Percentiles rank a stretch among this genome's conserved stretches.
Evolutionary conservation across 192 early-diverging fungal species (phyloP).

Genomic region (Gaertneriomyces semiglobifer): DNA sequence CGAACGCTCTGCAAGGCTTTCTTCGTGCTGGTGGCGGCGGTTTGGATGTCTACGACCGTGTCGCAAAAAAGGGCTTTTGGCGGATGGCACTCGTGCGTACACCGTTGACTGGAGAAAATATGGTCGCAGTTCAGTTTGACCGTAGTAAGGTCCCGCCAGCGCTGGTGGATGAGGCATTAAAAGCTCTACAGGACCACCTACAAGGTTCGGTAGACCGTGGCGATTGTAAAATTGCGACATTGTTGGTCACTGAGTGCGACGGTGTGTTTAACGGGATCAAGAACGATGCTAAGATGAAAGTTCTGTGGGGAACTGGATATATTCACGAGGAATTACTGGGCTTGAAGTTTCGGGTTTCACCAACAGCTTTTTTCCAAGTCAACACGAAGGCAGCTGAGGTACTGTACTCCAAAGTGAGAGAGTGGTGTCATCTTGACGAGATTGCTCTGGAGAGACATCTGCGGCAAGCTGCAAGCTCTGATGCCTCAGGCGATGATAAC

Average conservation of each 20-base stretch:
- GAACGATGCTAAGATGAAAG: slow-evolving; percentile 40
- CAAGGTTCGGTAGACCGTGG: slow-evolving; percentile 14
- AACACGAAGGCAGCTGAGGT: slow-evolving; percentile 68
- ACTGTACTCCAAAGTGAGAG: slow-evolving; percentile 54
- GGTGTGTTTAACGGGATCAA: slow-evolving; percentile 58
- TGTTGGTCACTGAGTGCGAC: slow-evolving; percentile 47
- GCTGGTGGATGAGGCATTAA: slow-evolving; percentile 33
- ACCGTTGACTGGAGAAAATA: slow-evolving; percentile 55
- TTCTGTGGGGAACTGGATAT: slow-evolving; percentile 51
- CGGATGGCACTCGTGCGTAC: slow-evolving; percentile 62
- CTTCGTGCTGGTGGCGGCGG: slow-evolving; percentile 27
- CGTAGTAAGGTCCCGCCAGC: slow-evolving; percentile 40
- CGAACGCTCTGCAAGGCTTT: slow-evolving; percentile 40
- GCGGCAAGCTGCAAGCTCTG: not conserved
- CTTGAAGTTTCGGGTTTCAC: slow-evolving; percentile 66
- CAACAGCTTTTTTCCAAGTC: slow-evolving; percentile 75
- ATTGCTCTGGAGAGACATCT: not conserved
- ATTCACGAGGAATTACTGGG: slow-evolving; percentile 67
- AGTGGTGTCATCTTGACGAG: slow-evolving; percentile 46
- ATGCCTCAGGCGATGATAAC: not conserved
- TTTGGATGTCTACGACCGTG: slow-evolving; percentile 43
- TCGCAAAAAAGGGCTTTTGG: slow-evolving; percentile 59
- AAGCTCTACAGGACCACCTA: slow-evolving; percentile 17
- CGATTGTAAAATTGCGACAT: slow-evolving; percentile 41
- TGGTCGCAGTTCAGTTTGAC: slow-evolving; percentile 65